Percentiles rank a stretch among this genome's conserved stretches.
These are phyloP conservation scores for Metschnikowia similis DNA, from an alignment of 805 yeast species.

Conservation along the genomic window DNA sequence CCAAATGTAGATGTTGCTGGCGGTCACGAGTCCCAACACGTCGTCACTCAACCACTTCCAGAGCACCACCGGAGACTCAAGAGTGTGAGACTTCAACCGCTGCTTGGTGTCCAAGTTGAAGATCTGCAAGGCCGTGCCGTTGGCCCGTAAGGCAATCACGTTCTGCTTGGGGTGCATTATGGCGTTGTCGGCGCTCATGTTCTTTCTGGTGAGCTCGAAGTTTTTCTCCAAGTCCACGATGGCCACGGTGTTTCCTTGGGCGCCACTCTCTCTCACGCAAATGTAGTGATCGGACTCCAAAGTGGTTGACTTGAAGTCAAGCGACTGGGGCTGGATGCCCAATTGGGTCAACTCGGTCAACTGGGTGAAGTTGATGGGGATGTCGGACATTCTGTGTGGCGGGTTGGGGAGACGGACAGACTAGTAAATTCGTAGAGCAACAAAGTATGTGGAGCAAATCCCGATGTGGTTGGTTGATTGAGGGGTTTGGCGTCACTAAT, in stretches of 20 bases:
- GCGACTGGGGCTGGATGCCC: constrained; percentile 79
- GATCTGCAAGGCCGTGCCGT: constrained; percentile 92
- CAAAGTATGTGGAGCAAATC: constrained; percentile 1
- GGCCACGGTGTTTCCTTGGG: constrained; percentile 80
- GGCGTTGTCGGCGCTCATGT: constrained; percentile 96
- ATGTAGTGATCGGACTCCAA: constrained; percentile 90
- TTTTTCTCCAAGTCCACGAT: constrained; percentile 79
- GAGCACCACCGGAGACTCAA: constrained; percentile 84
- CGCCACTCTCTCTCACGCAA: constrained; percentile 66
- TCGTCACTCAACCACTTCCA: constrained; percentile 89
- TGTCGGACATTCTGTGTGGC: constrained; percentile 40
- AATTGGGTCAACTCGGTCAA: constrained; percentile 80
- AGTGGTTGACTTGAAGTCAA: constrained; percentile 92
- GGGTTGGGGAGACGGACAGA: neutral
- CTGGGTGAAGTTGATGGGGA: constrained; percentile 97
- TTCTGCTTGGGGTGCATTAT: constrained; percentile 90
- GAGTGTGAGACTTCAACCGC: constrained; percentile 80
- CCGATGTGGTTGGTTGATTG: constrained; percentile 12
- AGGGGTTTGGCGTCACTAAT: constrained; percentile 1
- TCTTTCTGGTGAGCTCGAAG: constrained; percentile 79
- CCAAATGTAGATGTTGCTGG: constrained; percentile 71
- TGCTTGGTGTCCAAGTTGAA: constrained; percentile 85
- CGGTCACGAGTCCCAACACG: constrained; percentile 80
- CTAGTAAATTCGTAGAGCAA: neutral
- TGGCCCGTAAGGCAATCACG: constrained; percentile 90